Percentiles rank a stretch among this genome's conserved stretches.
Conservation (phyloP, 768 basidiomycete genomes). For the Tylopilus subfusipes region DNA sequence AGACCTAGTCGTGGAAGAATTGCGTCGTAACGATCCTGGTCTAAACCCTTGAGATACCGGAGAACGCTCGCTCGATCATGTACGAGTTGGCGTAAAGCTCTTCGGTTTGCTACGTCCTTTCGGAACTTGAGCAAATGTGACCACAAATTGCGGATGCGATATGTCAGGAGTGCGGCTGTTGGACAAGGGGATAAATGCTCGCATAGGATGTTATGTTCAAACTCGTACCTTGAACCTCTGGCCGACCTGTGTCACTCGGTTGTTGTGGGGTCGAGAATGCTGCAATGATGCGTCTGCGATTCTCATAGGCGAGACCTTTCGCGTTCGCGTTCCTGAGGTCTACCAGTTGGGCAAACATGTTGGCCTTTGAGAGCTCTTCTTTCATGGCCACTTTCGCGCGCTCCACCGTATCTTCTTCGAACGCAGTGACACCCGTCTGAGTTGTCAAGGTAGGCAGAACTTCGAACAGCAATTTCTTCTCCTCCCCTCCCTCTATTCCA, state of each 20-base stretch:
- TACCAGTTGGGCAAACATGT: conserved; percentile 60
- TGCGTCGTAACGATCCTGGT: conserved; percentile 69
- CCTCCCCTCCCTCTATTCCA: conserved; percentile 51
- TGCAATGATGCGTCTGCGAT: conserved; percentile 70
- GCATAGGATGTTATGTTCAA: neutral
- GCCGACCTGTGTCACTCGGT: conserved; percentile 71
- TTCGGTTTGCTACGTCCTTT: conserved; percentile 74
- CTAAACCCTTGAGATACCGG: conserved; percentile 64
- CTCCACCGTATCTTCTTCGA: conserved; percentile 19
- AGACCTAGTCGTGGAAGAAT: conserved; percentile 72
- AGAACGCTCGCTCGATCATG: conserved; percentile 82
- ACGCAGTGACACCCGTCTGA: conserved; percentile 23
- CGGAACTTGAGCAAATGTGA: conserved; percentile 64
- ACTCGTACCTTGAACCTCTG: conserved; percentile 82
- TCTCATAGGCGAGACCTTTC: conserved; percentile 82
- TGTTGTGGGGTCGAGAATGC: conserved; percentile 73
- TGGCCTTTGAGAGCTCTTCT: conserved; percentile 45
- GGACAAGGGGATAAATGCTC: neutral
- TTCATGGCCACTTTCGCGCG: conserved; percentile 26
- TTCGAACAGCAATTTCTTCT: conserved; percentile 63
- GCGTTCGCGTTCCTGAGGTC: conserved; percentile 90
- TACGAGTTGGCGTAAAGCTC: conserved; percentile 71
- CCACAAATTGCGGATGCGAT: conserved; percentile 81
- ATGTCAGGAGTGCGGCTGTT: conserved; percentile 81
- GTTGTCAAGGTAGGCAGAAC: conserved; percentile 57